phyloP scores from a whole-genome alignment of 2,329 filamentous ascomycete species.

The Alternaria incomplexa region DNA sequence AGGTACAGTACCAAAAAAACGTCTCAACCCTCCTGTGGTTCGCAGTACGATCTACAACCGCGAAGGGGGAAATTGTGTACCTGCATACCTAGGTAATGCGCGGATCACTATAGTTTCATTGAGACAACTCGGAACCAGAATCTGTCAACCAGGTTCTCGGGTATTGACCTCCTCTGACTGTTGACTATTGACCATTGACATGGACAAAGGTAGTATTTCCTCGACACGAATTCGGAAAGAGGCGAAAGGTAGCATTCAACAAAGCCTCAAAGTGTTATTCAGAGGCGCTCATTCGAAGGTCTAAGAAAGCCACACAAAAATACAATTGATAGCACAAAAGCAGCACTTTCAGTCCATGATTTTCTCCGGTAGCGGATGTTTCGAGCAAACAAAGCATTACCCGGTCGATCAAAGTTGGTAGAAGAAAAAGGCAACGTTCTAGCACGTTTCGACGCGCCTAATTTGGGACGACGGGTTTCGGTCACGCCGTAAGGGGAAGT shows the following conservation, averaged over 20 bases:
- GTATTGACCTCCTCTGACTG: not conserved
- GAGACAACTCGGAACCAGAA: not conserved
- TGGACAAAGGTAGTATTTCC: not conserved
- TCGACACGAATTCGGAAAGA: not conserved
- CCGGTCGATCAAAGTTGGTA: not conserved
- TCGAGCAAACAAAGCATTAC: not conserved
- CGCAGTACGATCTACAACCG: not conserved
- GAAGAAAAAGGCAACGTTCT: not conserved
- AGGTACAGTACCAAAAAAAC: not conserved
- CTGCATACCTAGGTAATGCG: not conserved
- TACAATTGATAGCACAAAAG: not conserved
- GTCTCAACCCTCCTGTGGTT: not conserved
- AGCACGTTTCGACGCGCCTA: not conserved
- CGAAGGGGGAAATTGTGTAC: not conserved
- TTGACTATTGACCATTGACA: not conserved
- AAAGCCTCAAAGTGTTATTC: not conserved
- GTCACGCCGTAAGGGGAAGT: not conserved
- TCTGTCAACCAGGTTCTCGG: not conserved
- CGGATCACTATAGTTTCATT: not conserved
- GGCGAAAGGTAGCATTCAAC: not conserved
- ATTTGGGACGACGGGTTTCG: not conserved
- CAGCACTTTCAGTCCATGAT: not conserved
- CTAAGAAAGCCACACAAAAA: not conserved
- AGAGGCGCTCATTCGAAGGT: not conserved
- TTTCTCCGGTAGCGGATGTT: not conserved